Evolutionary conservation across 805 yeast species (phyloP).

Genomic region (Candida sakaeoensis): DNA sequence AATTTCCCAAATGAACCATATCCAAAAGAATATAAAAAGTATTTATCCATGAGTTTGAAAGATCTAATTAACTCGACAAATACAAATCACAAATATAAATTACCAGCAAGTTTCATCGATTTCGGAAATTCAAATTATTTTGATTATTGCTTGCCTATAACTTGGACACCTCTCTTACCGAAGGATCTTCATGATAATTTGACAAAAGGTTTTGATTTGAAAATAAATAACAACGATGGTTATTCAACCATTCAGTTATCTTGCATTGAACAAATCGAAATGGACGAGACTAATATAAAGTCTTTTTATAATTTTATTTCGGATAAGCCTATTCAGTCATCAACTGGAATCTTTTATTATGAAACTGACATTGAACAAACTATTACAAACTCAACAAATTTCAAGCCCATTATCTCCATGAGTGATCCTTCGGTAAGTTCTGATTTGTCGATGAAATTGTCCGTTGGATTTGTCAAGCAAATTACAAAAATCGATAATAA

Average conservation of each 20-base stretch:
- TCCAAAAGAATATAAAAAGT: constrained; percentile 20
- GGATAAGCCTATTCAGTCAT: constrained; percentile 29
- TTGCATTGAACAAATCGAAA: constrained; percentile 7
- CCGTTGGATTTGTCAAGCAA: constrained; percentile 33
- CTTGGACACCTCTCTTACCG: constrained; percentile 38
- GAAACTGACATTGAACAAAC: constrained; percentile 37
- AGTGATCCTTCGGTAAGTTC: constrained; percentile 33
- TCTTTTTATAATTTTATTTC: constrained; percentile 36
- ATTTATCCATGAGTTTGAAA: constrained; percentile 19
- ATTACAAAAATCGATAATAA: constrained; percentile 21
- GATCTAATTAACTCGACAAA: constrained; percentile 21
- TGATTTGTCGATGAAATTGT: constrained; percentile 27
- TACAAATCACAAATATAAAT: constrained; percentile 19
- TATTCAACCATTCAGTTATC: constrained; percentile 25
- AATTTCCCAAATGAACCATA: constrained; percentile 7
- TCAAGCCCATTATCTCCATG: constrained; percentile 29
- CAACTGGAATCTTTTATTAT: constrained; percentile 38
- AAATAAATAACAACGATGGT: constrained; percentile 24
- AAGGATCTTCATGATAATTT: constrained; percentile 20
- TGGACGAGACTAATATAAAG: constrained; percentile 3
- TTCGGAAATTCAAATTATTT: constrained; percentile 18
- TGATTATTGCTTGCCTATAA: constrained; percentile 32
- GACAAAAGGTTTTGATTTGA: constrained; percentile 22
- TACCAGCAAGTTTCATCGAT: constrained; percentile 25
- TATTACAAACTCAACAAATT: constrained; percentile 27